These are phyloP conservation scores for Talaromyces sp. DNA, from an alignment of 2,329 filamentous ascomycete species.

Conservation along the genomic window DNA sequence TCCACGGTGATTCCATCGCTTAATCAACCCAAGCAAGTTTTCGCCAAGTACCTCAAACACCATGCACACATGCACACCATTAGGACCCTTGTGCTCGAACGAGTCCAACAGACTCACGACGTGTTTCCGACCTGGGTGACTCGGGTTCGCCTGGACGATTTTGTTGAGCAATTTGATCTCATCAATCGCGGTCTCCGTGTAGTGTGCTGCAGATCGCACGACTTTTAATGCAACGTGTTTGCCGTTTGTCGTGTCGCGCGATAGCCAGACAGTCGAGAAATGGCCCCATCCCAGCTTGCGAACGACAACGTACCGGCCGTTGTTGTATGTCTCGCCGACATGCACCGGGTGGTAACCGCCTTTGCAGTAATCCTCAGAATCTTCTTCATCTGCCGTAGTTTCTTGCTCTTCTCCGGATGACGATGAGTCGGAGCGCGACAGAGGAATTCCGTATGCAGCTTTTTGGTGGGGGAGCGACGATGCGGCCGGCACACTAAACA, in stretches of 20 bases:
- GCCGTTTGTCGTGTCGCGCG: constrained; percentile 77
- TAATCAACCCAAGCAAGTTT: constrained; percentile 91
- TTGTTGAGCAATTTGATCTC: constrained; percentile 98
- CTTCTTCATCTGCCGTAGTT: constrained; percentile 95
- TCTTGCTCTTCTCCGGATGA: constrained; percentile 81
- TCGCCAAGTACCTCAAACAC: constrained; percentile 97
- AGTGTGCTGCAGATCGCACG: constrained; percentile 94
- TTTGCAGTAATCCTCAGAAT: constrained; percentile 99
- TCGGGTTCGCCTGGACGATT: constrained; percentile 91
- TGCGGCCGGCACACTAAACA: constrained; percentile 25
- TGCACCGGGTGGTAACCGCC: constrained; percentile 95
- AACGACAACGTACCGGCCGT: constrained; percentile 93
- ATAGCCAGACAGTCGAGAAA: constrained; percentile 93
- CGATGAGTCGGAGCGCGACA: constrained; percentile 70
- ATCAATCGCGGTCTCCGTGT: constrained; percentile 97
- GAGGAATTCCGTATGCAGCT: constrained; percentile 51
- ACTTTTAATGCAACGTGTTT: constrained; percentile 98
- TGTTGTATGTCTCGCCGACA: constrained; percentile 95
- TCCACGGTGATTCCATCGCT: constrained; percentile 95
- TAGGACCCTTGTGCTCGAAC: constrained; percentile 95
- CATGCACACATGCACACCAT: constrained; percentile 97
- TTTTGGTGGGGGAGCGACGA: constrained; percentile 45
- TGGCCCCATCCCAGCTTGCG: constrained; percentile 97
- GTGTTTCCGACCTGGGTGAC: constrained; percentile 89
- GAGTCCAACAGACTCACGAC: constrained; percentile 95